Evolutionary conservation across 1,284 basidiomycete genomes (phyloP), one percentile per base, ranked within the genome.

Genomic region (Porogramme epimiltina): DNA sequence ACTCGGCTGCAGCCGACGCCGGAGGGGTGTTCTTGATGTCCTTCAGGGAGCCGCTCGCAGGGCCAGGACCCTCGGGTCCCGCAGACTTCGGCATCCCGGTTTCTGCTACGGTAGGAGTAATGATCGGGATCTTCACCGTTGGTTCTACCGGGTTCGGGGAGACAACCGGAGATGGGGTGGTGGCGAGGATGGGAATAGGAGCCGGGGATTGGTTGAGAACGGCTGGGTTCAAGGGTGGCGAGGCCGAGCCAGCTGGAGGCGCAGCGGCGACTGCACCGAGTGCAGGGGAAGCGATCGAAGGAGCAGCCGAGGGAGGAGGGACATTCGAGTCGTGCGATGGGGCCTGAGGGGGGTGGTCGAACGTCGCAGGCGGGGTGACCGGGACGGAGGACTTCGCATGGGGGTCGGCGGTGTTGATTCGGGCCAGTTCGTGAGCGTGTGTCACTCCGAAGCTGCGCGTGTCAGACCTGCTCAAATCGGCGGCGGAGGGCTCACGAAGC

Each of bases 391-490:
- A 66, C 47, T 70, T 68, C 18, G 47, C 61, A 23, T 67, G 60
- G n/a, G 64, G 63, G 8, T 62, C 59, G 2, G 67, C 65, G 5
- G 76, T 69, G 44, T 69, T 68, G 51, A 89, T 84, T 57, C 73
- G 76, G 15, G 76, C 78, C 20, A 92, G 74, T 69, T 92, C 90
- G 38, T 73, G 76, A 2, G 86, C 87, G 63, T 92, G 89, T 37
- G 84, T 91, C 67, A 86, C 86, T 9, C 89, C 89, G 62, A 92
- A 92, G 66, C 85, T 89, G 48, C 80, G 80, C 0, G 87, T 89
- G 61, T 92, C 85, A 3, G 84, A 87, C 55, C 84, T 75, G 47
- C 76, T 75, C 34, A 89, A 73, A 61, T 86, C 83, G n/a, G 74
- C 70, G 5, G 73, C 73, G 23, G 71, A 62, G 18, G 71, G 58